Evolutionary conservation across 768 basidiomycete genomes (phyloP).

Genomic region (Suillus spraguei): DNA sequence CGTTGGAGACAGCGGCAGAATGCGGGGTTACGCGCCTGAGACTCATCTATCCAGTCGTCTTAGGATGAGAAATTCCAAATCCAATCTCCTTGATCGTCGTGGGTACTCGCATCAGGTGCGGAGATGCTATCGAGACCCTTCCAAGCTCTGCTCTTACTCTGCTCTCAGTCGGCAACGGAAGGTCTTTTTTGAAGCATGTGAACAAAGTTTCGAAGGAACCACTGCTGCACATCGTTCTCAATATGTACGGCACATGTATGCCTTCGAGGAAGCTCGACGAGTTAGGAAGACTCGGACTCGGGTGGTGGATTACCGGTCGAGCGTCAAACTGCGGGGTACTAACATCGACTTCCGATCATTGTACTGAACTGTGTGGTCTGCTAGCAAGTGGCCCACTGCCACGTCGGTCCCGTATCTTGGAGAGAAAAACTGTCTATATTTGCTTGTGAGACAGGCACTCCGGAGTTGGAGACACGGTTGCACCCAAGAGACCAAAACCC

Average conservation of each 20-base stretch:
- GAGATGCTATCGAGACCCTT: slow-evolving; percentile 15
- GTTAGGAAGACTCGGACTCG: slow-evolving; percentile 4
- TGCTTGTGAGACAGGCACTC: neutral
- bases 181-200: slow-evolving; percentile 5
- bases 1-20: neutral
- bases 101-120: slow-evolving; percentile 23
- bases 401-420: slow-evolving; percentile 17
- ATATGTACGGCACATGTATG: slow-evolving; percentile 11
- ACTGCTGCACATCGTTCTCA: slow-evolving; percentile 3
- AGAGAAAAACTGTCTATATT: slow-evolving; percentile 1
- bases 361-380: neutral
- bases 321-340: slow-evolving; percentile 14
- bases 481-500: slow-evolving; percentile 6
- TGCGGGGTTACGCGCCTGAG: slow-evolving; percentile 14
- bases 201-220: slow-evolving; percentile 8
- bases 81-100: slow-evolving; percentile 24
- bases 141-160: slow-evolving; percentile 13
- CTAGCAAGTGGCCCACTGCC: slow-evolving; percentile 11
- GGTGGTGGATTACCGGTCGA: slow-evolving; percentile 7
- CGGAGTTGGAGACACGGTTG: slow-evolving; percentile 13
- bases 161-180: no score
- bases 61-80: slow-evolving; percentile 10
- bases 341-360: slow-evolving; percentile 8
- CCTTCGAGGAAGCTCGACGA: neutral
- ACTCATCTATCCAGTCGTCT: slow-evolving; percentile 8